phyloP scores from a whole-genome alignment of 148 eudicot genomes.

The Amaranthus palmeri region DNA sequence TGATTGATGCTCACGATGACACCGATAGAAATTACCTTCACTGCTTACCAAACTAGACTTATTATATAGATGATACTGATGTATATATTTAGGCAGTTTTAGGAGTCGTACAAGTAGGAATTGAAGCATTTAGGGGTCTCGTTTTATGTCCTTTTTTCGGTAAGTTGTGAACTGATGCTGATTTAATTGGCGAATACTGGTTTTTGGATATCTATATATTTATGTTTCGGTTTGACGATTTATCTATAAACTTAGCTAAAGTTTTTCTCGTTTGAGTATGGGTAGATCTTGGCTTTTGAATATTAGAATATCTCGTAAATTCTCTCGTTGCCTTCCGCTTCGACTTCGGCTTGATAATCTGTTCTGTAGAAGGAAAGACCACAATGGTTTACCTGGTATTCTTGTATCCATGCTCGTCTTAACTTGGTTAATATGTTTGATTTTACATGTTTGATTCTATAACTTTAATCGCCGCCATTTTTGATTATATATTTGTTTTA shows the following conservation, averaged over 20 bases:
- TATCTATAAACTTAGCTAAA: too few species aligned
- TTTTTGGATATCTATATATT: background rate
- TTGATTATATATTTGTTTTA: too few species aligned
- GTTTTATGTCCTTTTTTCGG: background rate
- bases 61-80: conserved; percentile 8
- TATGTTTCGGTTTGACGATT: background rate
- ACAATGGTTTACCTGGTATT: too few species aligned
- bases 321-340: too few species aligned
- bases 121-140: conserved; percentile 8
- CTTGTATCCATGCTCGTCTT: too few species aligned
- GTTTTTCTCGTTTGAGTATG: background rate
- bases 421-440: too few species aligned
- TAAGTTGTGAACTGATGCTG: background rate
- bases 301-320: too few species aligned
- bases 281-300: too few species aligned
- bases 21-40: conserved; percentile 12
- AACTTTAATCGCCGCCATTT: too few species aligned
- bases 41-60: background rate
- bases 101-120: conserved; percentile 19
- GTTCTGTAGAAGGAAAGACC: too few species aligned
- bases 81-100: conserved; percentile 15
- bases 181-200: background rate
- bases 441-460: too few species aligned
- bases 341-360: too few species aligned
- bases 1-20: conserved; percentile 8